These are phyloP conservation scores for Amanita inopinata DNA, from an alignment of 768 basidiomycete species.

Conservation along the genomic window DNA sequence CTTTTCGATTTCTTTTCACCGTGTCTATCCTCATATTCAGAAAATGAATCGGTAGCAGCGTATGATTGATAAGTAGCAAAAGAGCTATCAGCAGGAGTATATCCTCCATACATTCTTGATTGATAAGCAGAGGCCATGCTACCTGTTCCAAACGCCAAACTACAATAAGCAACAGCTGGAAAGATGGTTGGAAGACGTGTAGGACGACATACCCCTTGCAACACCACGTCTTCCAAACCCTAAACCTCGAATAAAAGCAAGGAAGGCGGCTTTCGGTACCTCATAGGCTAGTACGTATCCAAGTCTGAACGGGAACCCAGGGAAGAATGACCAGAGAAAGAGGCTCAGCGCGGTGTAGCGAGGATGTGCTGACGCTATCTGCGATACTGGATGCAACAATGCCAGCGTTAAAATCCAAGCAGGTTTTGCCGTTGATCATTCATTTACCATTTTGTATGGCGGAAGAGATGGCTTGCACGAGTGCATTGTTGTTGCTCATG, in stretches of 20 bases:
- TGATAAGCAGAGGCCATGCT: slow-evolving; percentile 5
- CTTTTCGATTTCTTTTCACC: no score
- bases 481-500: no score
- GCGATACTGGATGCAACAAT: background rate
- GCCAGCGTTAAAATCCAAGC: no score
- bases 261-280: background rate
- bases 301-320: slow-evolving; percentile 1
- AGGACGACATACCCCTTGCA: background rate
- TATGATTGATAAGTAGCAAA: slow-evolving; percentile 6
- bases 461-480: no score
- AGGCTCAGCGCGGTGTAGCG: background rate
- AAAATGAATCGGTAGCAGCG: background rate
- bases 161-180: background rate
- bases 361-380: background rate
- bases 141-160: no score
- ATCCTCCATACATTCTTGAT: slow-evolving; percentile 6
- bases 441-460: no score
- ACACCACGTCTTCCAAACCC: background rate
- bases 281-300: background rate
- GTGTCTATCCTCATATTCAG: background rate
- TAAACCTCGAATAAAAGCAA: background rate
- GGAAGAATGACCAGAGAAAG: background rate
- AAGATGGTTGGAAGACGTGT: background rate
- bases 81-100: slow-evolving; percentile 2
- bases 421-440: no score